A percentile compares a stretch with the other conserved stretches of the same genome.
These are phyloP conservation scores for Vanderwaltozyma polyspora DNA, from an alignment of 805 yeast genomes.

Conservation along the genomic window DNA sequence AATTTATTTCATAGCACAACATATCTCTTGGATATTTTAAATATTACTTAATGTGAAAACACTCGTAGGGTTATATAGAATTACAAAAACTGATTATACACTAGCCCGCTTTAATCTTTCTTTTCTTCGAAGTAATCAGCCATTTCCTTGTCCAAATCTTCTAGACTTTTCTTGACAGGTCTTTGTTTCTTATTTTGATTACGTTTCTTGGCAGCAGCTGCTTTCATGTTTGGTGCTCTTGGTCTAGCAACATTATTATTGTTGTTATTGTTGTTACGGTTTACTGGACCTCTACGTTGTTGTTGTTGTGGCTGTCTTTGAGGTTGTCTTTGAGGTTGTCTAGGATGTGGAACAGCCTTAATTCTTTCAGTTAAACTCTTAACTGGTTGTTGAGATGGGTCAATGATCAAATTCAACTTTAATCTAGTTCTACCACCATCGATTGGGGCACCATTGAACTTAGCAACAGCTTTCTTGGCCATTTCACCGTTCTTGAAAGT, in stretches of 20 bases:
- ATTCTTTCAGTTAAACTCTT: constrained; percentile 56
- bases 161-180: constrained; percentile 64
- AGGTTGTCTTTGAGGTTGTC: constrained; percentile 7
- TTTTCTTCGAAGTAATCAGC: constrained; percentile 71
- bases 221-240: constrained; percentile 27
- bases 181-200: constrained; percentile 29
- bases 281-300: constrained; percentile 4
- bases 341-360: constrained; percentile 29
- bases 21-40: no score
- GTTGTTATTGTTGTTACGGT: constrained; percentile 7
- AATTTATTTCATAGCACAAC: no score
- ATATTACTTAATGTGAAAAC: no score
- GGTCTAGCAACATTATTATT: no score
- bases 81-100: no score
- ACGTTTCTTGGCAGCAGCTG: constrained; percentile 27
- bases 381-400: constrained; percentile 60
- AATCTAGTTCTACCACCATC: constrained; percentile 75
- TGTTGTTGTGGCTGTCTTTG: constrained; percentile 9
- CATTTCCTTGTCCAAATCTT: constrained; percentile 96
- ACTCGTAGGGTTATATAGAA: no score
- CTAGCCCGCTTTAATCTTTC: constrained; percentile 11
- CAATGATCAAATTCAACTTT: constrained; percentile 72
- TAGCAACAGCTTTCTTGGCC: constrained; percentile 70
- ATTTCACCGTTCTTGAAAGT: constrained; percentile 56
- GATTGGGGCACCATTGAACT: constrained; percentile 86